phyloP scores from a whole-genome alignment of 805 yeast genomes.

The Barnettozyma sucrosica region DNA sequence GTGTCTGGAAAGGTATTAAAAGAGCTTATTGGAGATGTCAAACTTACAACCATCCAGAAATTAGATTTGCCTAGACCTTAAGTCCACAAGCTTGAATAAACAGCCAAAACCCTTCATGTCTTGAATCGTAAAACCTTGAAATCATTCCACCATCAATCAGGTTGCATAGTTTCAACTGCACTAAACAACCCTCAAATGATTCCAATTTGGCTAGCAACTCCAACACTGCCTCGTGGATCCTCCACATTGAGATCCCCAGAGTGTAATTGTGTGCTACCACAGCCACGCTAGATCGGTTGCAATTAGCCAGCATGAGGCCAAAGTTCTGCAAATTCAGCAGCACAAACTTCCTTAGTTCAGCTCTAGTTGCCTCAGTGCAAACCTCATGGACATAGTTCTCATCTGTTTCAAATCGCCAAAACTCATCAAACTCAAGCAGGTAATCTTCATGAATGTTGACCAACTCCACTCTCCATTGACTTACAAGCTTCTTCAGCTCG shows the following conservation, averaged over 20 bases:
- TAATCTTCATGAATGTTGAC: background rate
- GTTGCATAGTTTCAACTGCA: background rate
- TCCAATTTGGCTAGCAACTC: background rate
- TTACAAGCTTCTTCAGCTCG: conserved; percentile 1
- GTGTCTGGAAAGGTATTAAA: conserved; percentile 58
- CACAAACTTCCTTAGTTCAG: background rate
- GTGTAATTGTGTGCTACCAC: background rate
- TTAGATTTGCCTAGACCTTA: conserved; percentile 32
- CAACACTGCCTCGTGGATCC: background rate
- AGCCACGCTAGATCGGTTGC: background rate
- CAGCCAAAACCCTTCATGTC: background rate
- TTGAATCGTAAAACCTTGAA: background rate
- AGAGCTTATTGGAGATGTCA: conserved; percentile 68
- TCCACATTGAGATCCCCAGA: background rate
- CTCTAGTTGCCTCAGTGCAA: background rate
- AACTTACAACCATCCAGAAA: conserved; percentile 60
- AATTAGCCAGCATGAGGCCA: background rate
- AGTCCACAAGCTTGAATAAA: background rate
- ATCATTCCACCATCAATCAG: background rate
- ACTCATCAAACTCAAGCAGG: background rate
- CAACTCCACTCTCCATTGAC: background rate
- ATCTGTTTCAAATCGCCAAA: background rate
- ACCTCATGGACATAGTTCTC: background rate
- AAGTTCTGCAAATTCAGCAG: background rate
- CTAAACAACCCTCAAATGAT: background rate